Conservation (phyloP, 805 yeast genomes). For the Citeromyces nyonsensis region DNA sequence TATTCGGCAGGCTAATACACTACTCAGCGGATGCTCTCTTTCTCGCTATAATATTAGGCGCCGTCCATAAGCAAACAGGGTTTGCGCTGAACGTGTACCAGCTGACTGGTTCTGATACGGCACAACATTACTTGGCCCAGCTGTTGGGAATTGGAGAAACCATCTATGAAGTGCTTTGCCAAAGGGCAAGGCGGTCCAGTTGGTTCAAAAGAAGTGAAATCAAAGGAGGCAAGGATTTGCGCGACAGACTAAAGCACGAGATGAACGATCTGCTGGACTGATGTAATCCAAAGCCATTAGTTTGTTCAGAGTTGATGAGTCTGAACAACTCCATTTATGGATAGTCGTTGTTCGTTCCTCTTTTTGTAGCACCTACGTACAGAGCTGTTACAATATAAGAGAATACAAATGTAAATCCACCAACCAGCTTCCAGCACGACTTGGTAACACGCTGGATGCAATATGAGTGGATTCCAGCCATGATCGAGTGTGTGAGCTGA, state of each 20-base stretch:
- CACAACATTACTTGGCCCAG: constrained; percentile 23
- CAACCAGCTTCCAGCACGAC: no score
- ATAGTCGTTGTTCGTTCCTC: no score
- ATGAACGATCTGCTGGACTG: constrained; percentile 7
- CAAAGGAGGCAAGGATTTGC: constrained; percentile 12
- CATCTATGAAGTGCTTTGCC: constrained; percentile 32
- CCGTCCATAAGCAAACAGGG: constrained; percentile 76
- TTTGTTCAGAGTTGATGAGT: no score
- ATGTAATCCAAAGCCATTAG: no score
- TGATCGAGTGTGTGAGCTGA: no score
- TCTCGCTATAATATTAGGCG: constrained; percentile 72
- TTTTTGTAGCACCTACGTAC: no score
- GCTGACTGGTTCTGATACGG: constrained; percentile 28
- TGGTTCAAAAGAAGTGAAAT: constrained; percentile 30
- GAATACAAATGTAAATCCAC: no score
- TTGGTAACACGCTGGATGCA: no score
- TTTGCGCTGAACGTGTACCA: constrained; percentile 6
- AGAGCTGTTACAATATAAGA: no score
- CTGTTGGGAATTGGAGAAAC: constrained; percentile 48
- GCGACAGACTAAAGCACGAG: constrained; percentile 12
- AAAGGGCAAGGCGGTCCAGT: constrained; percentile 27
- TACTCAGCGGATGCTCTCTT: constrained; percentile 65
- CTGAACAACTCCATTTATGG: no score
- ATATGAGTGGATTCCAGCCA: no score
- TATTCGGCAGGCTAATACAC: constrained; percentile 55